Evolutionary conservation across 169 alveolate species (phyloP).

Genomic region (Ichthyophthirius multifiliis): DNA sequence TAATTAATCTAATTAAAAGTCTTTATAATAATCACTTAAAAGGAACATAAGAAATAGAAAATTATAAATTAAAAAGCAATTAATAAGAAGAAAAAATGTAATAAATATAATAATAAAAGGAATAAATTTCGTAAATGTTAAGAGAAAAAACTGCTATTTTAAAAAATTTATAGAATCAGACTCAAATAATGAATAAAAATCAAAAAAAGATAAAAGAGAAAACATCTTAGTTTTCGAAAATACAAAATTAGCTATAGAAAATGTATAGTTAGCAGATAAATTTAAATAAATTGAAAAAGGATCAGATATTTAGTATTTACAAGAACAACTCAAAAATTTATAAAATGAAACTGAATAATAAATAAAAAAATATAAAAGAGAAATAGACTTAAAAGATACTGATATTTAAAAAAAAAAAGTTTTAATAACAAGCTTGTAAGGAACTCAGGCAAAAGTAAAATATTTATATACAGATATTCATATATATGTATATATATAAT

Average conservation of each 20-base stretch:
- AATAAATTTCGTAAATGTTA: not conserved
- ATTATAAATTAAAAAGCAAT: not conserved
- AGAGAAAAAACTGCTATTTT: not conserved
- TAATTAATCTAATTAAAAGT: not conserved
- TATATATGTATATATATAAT: too few species aligned
- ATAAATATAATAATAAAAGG: not conserved
- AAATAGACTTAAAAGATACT: not conserved
- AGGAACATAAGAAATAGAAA: not conserved
- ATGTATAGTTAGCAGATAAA: not conserved
- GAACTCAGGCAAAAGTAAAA: not conserved
- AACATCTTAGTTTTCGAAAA: not conserved
- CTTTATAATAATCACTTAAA: not conserved
- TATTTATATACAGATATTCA: not conserved
- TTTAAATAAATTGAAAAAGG: not conserved
- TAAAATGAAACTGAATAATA: not conserved
- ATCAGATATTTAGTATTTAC: not conserved
- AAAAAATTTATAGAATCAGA: not conserved
- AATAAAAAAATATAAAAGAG: not conserved
- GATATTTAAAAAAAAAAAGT: not conserved
- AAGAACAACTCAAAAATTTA: not conserved
- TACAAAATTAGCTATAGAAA: not conserved
- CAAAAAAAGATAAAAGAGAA: conserved; percentile 2
- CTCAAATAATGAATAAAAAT: not conserved
- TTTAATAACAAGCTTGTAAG: not conserved
- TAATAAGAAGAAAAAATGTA: not conserved